Conservation (phyloP, 352 stramenopile genomes). For the Phytophthora tubulina region DNA sequence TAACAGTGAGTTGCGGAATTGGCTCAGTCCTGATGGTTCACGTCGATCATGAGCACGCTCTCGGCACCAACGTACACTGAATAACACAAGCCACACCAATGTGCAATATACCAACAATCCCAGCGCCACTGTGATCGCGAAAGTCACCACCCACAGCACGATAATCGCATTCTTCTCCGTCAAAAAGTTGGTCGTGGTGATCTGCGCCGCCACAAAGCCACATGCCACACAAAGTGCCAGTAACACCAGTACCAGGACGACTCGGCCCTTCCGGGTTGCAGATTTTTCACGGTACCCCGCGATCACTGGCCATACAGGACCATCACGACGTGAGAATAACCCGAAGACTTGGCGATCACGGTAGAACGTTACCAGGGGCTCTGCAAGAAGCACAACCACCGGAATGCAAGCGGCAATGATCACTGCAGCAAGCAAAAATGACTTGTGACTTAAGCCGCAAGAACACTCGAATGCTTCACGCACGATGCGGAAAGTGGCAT, state of each 20-base stretch:
- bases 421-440: slow-evolving; percentile 52
- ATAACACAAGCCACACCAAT: slow-evolving; percentile 50
- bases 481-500: slow-evolving; percentile 64
- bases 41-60: slow-evolving; percentile 20
- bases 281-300: slow-evolving; percentile 41
- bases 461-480: slow-evolving; percentile 56
- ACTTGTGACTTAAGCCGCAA: slow-evolving; percentile 55
- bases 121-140: slow-evolving; percentile 51
- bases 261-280: slow-evolving; percentile 51
- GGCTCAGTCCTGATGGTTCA: slow-evolving; percentile 27
- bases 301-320: slow-evolving; percentile 40
- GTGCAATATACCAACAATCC: slow-evolving; percentile 61
- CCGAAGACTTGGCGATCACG: slow-evolving; percentile 58
- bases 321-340: slow-evolving; percentile 50
- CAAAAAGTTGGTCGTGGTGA: slow-evolving; percentile 52
- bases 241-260: slow-evolving; percentile 45
- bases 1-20: slow-evolving; percentile 32
- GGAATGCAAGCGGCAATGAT: slow-evolving; percentile 53
- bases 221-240: slow-evolving; percentile 44
- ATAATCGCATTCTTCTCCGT: slow-evolving; percentile 42
- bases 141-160: slow-evolving; percentile 60
- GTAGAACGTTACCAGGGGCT: slow-evolving; percentile 75
- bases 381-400: slow-evolving; percentile 46
- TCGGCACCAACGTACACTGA: slow-evolving; percentile 55
- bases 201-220: slow-evolving; percentile 48